Base-by-base conservation (phyloP, 768 basidiomycete genomes). In the Chlorophyllum brunneum region DNA sequence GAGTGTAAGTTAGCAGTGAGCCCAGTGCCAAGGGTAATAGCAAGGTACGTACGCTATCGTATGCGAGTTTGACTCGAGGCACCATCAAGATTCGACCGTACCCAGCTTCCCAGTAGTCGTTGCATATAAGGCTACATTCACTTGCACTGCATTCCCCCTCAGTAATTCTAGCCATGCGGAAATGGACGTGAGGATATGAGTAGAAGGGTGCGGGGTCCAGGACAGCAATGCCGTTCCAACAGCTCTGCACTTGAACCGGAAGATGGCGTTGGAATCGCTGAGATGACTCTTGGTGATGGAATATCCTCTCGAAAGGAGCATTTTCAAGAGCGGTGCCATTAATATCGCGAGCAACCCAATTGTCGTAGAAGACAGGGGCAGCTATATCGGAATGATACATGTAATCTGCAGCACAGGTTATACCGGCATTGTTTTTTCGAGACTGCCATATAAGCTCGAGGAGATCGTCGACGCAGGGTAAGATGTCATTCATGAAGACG, bases 401-500 rank as follows among this genome's bases (percentile, higher is more conserved):
- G 73, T 99, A 99, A 66, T 99, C 95, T 1, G 94, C 85, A 0
- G 95, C 97, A 61, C 97, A 98, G 8, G 97, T 98, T 67, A 98
- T 95, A 13, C 95, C 95, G 1, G 97, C 97, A 68, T 97, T 98
- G 70, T 98, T 94, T 51, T 73, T 69, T 45, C 97, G 77, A 61
- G 82, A 85, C 70, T 99, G 97, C 88, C 87, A 98, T 65, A 99
- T 95, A 63, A 99, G 83, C 72, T 99, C 97, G 61, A 99, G 83
- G 51, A 99, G 71, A 70, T 99, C 97, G 68, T 99, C 97, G 31
- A 97, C 84, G 69, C 97, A 99, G 18, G 97, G 97, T 8, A 99
- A 76, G 69, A 99, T 87, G 68, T 99, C 97, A 80, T 99, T 99
- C 94, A 98, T 98, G 79, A 99, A 99, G 55, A 98, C 75, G 72